phyloP scores from a whole-genome alignment of 768 basidiomycete genomes.

The Zangia roseola region DNA sequence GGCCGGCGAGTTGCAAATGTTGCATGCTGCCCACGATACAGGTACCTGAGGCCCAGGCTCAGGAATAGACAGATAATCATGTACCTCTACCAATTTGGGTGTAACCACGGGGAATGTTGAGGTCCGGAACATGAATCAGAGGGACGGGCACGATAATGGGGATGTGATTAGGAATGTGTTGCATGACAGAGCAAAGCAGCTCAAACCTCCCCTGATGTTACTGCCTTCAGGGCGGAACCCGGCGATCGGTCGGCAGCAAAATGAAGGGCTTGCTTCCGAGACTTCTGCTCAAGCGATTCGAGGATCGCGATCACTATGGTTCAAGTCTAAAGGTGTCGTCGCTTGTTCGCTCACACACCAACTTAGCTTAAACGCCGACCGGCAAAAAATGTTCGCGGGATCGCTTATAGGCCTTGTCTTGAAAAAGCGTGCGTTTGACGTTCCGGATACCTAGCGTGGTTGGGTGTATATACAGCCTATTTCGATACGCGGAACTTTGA shows the following conservation, averaged over 20 bases:
- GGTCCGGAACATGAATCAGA: not conserved
- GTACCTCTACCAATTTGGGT: not conserved
- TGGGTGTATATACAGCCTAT: not conserved
- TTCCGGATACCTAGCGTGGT: not conserved
- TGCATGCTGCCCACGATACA: not conserved
- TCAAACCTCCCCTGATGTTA: no score
- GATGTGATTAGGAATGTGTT: no score
- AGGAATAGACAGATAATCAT: not conserved
- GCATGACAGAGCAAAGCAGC: no score
- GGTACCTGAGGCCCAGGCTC: conserved; percentile 24
- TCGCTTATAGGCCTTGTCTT: conserved; percentile 19
- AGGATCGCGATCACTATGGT: conserved; percentile 27
- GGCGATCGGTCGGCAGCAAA: conserved; percentile 26
- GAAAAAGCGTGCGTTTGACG: not conserved
- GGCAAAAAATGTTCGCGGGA: conserved; percentile 33
- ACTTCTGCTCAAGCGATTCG: conserved; percentile 26
- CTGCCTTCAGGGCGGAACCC: not conserved
- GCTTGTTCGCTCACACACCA: conserved; percentile 20
- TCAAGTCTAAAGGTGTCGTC: conserved; percentile 26
- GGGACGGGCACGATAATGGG: not conserved
- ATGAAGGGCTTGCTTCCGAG: conserved; percentile 17
- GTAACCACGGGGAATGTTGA: not conserved
- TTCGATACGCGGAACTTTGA: no score
- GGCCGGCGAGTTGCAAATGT: not conserved
- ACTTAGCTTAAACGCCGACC: conserved; percentile 20